These are phyloP conservation scores for Cymodocea nodosa DNA, from an alignment of 116 monocot species.

Conservation along the genomic window DNA sequence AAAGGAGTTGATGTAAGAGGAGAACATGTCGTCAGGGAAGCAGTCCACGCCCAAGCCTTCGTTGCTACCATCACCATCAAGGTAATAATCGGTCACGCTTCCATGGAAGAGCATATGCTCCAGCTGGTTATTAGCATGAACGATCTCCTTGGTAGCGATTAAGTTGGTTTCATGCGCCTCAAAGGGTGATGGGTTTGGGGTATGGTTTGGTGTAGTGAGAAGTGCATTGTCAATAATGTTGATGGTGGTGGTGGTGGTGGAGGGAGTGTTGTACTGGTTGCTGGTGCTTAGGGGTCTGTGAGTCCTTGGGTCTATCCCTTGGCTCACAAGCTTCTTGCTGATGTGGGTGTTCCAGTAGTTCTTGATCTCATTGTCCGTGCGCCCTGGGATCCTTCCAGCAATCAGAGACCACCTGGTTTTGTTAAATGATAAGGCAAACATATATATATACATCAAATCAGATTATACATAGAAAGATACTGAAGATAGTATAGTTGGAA, in stretches of 20 bases:
- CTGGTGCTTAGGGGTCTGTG: conserved; percentile 13
- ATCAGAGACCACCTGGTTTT: conserved; percentile 24
- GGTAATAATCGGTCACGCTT: too few species aligned
- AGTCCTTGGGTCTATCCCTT: conserved; percentile 23
- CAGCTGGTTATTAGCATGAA: too few species aligned
- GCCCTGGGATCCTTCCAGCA: conserved; percentile 26
- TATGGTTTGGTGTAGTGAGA: neutral
- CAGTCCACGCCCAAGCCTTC: too few species aligned
- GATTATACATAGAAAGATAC: too few species aligned
- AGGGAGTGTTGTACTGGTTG: neutral
- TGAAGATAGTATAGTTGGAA: too few species aligned
- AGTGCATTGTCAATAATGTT: neutral
- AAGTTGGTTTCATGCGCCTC: neutral
- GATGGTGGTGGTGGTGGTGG: neutral
- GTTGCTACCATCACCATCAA: neutral
- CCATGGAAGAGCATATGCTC: too few species aligned
- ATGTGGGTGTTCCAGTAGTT: conserved; percentile 32
- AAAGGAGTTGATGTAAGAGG: conserved; percentile 8
- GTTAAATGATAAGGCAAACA: too few species aligned
- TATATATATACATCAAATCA: too few species aligned
- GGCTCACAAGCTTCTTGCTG: conserved; percentile 26
- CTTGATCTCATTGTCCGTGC: conserved; percentile 33
- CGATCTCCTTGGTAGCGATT: too few species aligned
- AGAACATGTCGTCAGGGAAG: conserved; percentile 7
- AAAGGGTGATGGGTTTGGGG: neutral